Conservation (phyloP, 176 grass and related monocot genomes). For the Oryza meyeriana region DNA sequence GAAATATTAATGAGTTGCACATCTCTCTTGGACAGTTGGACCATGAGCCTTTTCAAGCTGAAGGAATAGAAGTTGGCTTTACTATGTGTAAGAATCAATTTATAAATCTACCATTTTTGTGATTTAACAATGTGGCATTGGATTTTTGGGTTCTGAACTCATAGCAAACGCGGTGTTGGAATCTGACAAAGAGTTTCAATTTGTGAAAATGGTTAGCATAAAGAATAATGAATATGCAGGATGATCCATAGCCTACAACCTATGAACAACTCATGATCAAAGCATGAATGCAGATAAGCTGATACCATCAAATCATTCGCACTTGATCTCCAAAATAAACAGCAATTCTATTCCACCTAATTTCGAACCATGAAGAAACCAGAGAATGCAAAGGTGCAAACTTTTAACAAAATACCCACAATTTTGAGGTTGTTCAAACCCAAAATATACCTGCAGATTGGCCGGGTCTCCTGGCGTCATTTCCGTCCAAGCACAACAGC, state of each 20-base stretch:
- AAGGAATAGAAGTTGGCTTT: background rate
- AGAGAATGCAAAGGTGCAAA: background rate
- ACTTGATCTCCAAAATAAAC: background rate
- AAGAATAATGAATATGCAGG: background rate
- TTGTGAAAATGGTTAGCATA: background rate
- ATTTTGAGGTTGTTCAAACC: background rate
- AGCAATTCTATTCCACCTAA: background rate
- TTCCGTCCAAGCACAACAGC: background rate
- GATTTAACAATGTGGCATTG: background rate
- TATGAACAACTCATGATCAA: background rate
- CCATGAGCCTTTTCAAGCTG: conserved; percentile 6
- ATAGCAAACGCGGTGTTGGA: background rate
- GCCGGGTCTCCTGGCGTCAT: conserved; percentile 5
- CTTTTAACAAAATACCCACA: background rate
- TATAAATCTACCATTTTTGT: conserved; percentile 1
- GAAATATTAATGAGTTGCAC: background rate
- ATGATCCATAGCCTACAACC: background rate
- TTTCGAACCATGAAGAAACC: background rate
- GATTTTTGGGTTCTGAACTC: background rate
- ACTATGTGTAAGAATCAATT: background rate
- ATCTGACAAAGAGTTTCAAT: background rate
- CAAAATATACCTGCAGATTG: conserved; percentile 33
- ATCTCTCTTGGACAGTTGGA: background rate
- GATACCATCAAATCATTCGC: background rate
- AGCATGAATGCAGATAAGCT: background rate